A percentile compares a stretch with the other conserved stretches of the same genome.
These are phyloP conservation scores for Mycena polygramma DNA, from an alignment of 768 basidiomycete species.

Conservation along the genomic window DNA sequence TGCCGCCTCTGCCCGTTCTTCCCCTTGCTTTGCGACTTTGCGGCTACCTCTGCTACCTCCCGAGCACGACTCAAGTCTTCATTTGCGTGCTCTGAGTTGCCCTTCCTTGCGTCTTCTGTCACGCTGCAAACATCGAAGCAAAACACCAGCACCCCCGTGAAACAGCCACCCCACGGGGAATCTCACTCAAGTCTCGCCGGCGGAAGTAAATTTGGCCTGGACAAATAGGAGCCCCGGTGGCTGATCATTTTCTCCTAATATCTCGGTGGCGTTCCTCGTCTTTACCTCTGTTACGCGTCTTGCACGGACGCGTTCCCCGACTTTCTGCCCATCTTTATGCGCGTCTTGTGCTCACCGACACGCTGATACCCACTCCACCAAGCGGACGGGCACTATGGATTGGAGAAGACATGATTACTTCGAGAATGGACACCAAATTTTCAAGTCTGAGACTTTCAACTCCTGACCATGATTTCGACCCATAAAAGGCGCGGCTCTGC, in stretches of 20 bases:
- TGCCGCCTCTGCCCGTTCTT: too few relatives aligned
- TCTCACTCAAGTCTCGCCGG: background rate
- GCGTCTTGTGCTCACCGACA: background rate
- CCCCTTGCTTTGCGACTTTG: too few relatives aligned
- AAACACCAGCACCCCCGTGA: too few relatives aligned
- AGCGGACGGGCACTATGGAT: background rate
- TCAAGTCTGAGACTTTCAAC: slow-evolving; percentile 19
- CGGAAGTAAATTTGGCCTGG: slow-evolving; percentile 5
- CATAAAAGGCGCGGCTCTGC: slow-evolving; percentile 5
- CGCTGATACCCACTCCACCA: background rate
- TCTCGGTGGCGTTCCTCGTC: background rate
- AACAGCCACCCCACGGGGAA: too few relatives aligned
- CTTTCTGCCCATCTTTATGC: slow-evolving; percentile 5
- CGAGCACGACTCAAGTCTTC: too few relatives aligned
- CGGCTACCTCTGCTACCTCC: too few relatives aligned
- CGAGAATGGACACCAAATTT: background rate
- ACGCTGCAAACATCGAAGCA: too few relatives aligned
- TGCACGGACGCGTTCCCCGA: too few relatives aligned
- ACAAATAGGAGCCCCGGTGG: slow-evolving; percentile 21
- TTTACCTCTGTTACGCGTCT: background rate
- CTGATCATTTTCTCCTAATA: slow-evolving; percentile 11
- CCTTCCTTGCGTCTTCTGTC: too few relatives aligned
- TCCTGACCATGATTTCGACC: slow-evolving; percentile 13
- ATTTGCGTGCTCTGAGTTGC: too few relatives aligned
- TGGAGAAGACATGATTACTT: background rate